A percentile compares a stretch with the other conserved stretches of the same genome.
Conservation (phyloP, 2,329 filamentous ascomycete genomes). For the Neophaeococcomyces mojaviensis region DNA sequence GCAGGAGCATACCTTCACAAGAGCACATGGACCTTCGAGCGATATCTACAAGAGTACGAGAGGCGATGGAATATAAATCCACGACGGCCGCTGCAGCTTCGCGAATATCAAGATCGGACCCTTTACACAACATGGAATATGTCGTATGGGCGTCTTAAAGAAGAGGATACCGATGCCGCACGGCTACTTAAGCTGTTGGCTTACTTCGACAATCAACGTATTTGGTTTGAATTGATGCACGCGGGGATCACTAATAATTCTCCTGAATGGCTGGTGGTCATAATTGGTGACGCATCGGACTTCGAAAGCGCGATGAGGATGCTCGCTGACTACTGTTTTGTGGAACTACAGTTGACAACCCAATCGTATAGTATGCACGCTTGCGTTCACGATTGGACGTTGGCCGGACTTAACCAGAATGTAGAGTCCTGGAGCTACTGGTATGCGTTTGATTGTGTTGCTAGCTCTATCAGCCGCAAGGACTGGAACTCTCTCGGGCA, state of each 20-base stretch:
- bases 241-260: slow-evolving; percentile 5
- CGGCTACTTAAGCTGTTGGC: slow-evolving; percentile 36
- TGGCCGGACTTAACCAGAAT: slow-evolving; percentile 12
- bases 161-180: slow-evolving; percentile 21
- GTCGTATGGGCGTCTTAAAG: slow-evolving; percentile 11
- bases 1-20: slow-evolving; percentile 40
- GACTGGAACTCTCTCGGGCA: background rate
- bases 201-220: slow-evolving; percentile 37
- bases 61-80: background rate
- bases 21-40: slow-evolving; percentile 28
- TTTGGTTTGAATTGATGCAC: slow-evolving; percentile 41
- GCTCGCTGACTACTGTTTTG: slow-evolving; percentile 12
- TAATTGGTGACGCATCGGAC: slow-evolving; percentile 2
- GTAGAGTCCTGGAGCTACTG: slow-evolving; percentile 10
- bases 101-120: slow-evolving; percentile 14
- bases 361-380: slow-evolving; percentile 14
- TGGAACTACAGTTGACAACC: slow-evolving; percentile 7
- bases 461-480: background rate
- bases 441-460: slow-evolving; percentile 14
- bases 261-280: slow-evolving; percentile 18
- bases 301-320: slow-evolving; percentile 12
- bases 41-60: slow-evolving; percentile 36
- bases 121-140: slow-evolving; percentile 20
- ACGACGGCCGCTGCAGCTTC: slow-evolving; percentile 1
- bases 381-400: slow-evolving; percentile 18